Percentiles rank a stretch among this genome's conserved stretches.
phyloP scores from a whole-genome alignment of 305 asterid species.

The Fraxinus baroniana region DNA sequence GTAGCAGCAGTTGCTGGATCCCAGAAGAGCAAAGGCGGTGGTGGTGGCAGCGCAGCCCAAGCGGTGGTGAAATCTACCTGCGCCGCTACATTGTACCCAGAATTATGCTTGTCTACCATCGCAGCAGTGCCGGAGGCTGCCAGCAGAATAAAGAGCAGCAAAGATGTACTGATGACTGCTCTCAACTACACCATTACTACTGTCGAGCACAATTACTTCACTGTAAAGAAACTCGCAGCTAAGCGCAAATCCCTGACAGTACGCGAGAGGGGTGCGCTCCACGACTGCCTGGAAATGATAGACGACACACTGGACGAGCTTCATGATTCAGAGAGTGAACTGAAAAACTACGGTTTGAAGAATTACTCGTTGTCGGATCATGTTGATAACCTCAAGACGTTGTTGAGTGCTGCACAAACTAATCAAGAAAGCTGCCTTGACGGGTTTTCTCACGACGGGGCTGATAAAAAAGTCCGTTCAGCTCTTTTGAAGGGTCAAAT shows the following conservation, averaged over 20 bases:
- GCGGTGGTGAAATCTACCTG: conserved; percentile 42
- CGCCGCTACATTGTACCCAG: conserved; percentile 55
- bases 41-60: background rate
- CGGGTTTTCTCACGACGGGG: conserved; percentile 52
- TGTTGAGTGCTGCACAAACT: conserved; percentile 60
- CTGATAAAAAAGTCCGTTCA: conserved; percentile 30
- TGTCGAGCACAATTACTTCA: conserved; percentile 41
- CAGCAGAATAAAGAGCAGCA: conserved; percentile 31
- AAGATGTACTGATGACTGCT: conserved; percentile 42
- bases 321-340: conserved; percentile 23
- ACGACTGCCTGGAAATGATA: conserved; percentile 48
- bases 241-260: conserved; percentile 26
- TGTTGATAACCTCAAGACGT: conserved; percentile 30
- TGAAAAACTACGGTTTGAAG: conserved; percentile 26
- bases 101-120: conserved; percentile 52
- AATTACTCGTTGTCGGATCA: conserved; percentile 35
- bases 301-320: conserved; percentile 53
- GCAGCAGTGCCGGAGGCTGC: conserved; percentile 19
- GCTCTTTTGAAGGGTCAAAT: conserved; percentile 28
- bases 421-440: conserved; percentile 63
- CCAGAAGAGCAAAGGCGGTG: background rate
- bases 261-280: conserved; percentile 49
- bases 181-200: conserved; percentile 51
- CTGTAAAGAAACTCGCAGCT: conserved; percentile 32
- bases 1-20: conserved; percentile 29